Evolutionary conservation across 805 yeast genomes (phyloP), one percentile per base, ranked within the genome.

Genomic region (Yueomyces sp.): DNA sequence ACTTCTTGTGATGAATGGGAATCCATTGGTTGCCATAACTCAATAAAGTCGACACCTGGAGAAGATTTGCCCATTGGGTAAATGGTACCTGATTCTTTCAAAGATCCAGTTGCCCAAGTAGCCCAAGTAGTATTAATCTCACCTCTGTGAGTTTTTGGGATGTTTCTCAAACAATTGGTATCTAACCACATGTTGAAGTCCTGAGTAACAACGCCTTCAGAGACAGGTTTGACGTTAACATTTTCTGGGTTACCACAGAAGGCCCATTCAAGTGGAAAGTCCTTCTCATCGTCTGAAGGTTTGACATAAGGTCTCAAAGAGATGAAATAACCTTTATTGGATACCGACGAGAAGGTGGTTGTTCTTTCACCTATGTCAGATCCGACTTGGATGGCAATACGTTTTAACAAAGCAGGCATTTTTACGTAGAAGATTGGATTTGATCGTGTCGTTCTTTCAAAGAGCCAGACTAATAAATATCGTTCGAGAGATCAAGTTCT

Each of bases 251-350:
- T 55, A 2, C 85, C 84, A 4, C 72, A 70, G 57, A 76, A 72
- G 1, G 70, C 74, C 80, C 81, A 74, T 51, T 78, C 77, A 49
- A 75, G 75, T 27, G 73, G 73, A 49, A 67, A 68, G n/a, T 47
- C 50, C 19, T 51, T 51, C 40, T 57, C 63, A 4, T 52, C 49
- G 2, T 51, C 52, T 3, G 53, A 52, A 4, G 42, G 31, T n/a
- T 49, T 50, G 40, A 54, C 53, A 19, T 63, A 51, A 12, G 68
- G 65, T 47, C 76, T 59, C 39, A 71, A 45, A 34, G 66, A 62
- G 29, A 62, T 52, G 38, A 47, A 61, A 42, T 62, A 60, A 5
- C 66, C 66, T 26, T 57, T 59, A 29, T 54, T 55, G 5, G 65
- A 53, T 3, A 50, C 54, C 12, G 64, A 54, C 2, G 62, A 50